Conservation (phyloP, 192 early-diverging fungal genomes). For the Entomortierella lignicola region DNA sequence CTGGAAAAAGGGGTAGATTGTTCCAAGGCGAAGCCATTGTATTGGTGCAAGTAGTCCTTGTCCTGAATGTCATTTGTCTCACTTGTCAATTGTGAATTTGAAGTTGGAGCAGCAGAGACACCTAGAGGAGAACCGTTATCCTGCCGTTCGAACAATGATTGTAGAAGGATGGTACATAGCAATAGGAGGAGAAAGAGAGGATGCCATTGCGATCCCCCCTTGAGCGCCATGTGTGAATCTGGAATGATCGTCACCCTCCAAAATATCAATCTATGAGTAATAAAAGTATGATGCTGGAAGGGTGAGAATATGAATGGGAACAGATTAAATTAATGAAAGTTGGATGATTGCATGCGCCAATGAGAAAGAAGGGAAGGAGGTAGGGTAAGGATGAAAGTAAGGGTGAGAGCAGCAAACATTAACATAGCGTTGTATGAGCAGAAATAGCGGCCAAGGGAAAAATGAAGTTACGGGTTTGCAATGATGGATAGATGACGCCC, state of each 20-base stretch:
- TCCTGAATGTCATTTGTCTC: neutral
- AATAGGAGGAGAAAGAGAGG: conserved; percentile 26
- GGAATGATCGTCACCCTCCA: neutral
- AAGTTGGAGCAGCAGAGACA: neutral
- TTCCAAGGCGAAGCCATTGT: too few species aligned
- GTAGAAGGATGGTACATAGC: conserved; percentile 30
- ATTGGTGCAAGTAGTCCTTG: too few species aligned
- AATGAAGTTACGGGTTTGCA: too few species aligned
- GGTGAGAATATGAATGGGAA: too few species aligned
- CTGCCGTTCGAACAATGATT: conserved; percentile 5
- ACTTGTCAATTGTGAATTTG: neutral
- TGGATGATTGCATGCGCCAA: too few species aligned
- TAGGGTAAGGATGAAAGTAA: neutral
- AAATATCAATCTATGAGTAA: neutral
- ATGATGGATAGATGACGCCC: too few species aligned
- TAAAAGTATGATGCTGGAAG: neutral
- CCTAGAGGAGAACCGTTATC: neutral
- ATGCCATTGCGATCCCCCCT: conserved; percentile 21
- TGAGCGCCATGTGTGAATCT: conserved; percentile 8
- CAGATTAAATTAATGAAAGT: too few species aligned
- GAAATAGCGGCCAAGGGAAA: too few species aligned
- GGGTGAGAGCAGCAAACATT: neutral
- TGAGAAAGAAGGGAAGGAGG: neutral
- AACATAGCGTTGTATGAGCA: too few species aligned
- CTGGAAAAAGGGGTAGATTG: too few species aligned